A percentile compares a stretch with the other conserved stretches of the same genome.
phyloP scores from a whole-genome alignment of 2,329 filamentous ascomycete species.

The Diplodia scrobiculata region DNA sequence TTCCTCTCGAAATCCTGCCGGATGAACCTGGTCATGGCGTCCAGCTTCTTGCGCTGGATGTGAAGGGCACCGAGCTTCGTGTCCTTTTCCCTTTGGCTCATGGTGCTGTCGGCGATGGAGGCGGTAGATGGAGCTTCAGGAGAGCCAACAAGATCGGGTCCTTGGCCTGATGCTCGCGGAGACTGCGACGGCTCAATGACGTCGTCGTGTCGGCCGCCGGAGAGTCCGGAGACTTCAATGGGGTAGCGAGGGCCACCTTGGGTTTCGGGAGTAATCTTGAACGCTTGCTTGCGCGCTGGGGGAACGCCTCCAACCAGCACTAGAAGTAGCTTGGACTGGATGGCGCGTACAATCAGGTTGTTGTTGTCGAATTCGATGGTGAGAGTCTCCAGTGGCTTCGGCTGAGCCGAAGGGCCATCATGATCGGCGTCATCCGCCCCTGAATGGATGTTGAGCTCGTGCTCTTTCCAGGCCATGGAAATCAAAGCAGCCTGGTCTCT shows the following conservation, averaged over 20 bases:
- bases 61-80: constrained; percentile 48
- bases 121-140: constrained; percentile 29
- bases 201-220: constrained; percentile 26
- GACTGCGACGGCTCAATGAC: constrained; percentile 27
- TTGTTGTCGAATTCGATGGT: constrained; percentile 51
- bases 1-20: constrained; percentile 49
- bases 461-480: constrained; percentile 55
- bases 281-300: constrained; percentile 43
- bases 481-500: constrained; percentile 54
- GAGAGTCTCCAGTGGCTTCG: constrained; percentile 46
- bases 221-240: constrained; percentile 27
- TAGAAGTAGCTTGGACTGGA: constrained; percentile 52
- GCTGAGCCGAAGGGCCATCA: constrained; percentile 27
- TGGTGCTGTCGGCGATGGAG: constrained; percentile 42
- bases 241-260: constrained; percentile 47
- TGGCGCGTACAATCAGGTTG: constrained; percentile 51
- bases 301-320: constrained; percentile 54
- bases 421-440: constrained; percentile 2
- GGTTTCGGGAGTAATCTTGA: constrained; percentile 51
- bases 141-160: constrained; percentile 15
- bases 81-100: constrained; percentile 44
- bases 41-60: constrained; percentile 53
- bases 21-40: constrained; percentile 50
- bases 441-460: constrained; percentile 33
- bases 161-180: constrained; percentile 34